These are phyloP conservation scores for Bretziella fagacearum DNA, from an alignment of 2,329 filamentous ascomycete genomes.

Conservation along the genomic window DNA sequence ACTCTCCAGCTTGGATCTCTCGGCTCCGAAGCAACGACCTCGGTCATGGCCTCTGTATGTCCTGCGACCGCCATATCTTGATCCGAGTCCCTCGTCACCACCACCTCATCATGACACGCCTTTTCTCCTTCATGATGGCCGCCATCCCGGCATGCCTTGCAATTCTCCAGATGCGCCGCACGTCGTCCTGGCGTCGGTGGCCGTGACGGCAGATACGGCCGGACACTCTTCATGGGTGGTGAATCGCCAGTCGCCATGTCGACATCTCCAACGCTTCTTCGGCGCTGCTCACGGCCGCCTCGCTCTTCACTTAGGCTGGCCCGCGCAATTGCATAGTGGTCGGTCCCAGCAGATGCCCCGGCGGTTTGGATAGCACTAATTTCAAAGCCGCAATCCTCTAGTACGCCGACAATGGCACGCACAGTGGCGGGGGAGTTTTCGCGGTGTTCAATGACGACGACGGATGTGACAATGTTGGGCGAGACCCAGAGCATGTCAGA, in stretches of 20 bases:
- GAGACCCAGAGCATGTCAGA: conserved; percentile 41
- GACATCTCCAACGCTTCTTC: background rate
- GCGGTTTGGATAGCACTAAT: conserved; percentile 24
- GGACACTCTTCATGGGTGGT: background rate
- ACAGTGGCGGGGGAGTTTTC: conserved; percentile 25
- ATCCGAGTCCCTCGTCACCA: background rate
- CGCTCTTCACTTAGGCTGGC: background rate
- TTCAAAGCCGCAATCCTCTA: conserved; percentile 43
- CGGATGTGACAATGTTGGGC: conserved; percentile 54
- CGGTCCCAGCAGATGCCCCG: conserved; percentile 18
- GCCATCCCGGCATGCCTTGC: conserved; percentile 22
- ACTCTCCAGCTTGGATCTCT: conserved; percentile 27
- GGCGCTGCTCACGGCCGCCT: background rate
- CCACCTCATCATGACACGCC: background rate
- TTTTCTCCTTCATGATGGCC: conserved; percentile 1
- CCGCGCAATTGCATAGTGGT: conserved; percentile 17
- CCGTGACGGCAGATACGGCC: conserved; percentile 11
- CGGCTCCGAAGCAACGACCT: conserved; percentile 5
- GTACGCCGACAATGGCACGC: conserved; percentile 28
- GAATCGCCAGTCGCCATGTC: background rate
- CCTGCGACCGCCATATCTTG: background rate
- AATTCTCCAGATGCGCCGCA: conserved; percentile 24
- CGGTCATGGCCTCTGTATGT: conserved; percentile 7
- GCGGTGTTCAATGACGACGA: conserved; percentile 43
- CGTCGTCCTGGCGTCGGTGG: conserved; percentile 9